Conservation (phyloP, 1,139 yeast species). For the Blastobotrys apis region DNA sequence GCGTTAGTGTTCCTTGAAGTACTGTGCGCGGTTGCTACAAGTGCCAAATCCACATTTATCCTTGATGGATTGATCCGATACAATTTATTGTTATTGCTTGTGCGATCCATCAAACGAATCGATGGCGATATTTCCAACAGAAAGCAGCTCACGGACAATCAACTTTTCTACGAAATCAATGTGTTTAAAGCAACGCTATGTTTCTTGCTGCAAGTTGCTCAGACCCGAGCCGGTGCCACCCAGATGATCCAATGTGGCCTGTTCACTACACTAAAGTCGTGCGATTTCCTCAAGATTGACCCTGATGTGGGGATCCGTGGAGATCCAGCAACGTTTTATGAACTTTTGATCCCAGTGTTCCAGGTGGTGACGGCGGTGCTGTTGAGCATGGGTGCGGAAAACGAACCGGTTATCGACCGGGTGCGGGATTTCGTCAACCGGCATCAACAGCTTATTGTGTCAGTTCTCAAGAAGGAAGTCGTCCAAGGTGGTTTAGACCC, state of each 20-base stretch:
- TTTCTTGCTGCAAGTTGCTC: conserved; percentile 68
- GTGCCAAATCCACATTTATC: conserved; percentile 50
- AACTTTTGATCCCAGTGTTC: conserved; percentile 70
- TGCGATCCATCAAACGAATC: conserved; percentile 62
- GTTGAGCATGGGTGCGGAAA: conserved; percentile 75
- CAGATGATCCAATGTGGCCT: conserved; percentile 67
- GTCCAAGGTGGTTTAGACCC: conserved; percentile 17
- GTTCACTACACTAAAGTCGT: conserved; percentile 56
- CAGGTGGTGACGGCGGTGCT: conserved; percentile 66
- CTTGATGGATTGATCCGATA: conserved; percentile 58
- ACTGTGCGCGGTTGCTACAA: conserved; percentile 54
- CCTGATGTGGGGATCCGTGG: conserved; percentile 66
- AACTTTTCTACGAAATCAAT: conserved; percentile 62
- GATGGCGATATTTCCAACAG: conserved; percentile 51
- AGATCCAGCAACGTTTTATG: conserved; percentile 43
- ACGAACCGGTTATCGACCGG: conserved; percentile 56
- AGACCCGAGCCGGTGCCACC: conserved; percentile 70
- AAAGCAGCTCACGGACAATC: conserved; percentile 18
- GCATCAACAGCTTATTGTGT: conserved; percentile 55
- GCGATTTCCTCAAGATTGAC: conserved; percentile 60
- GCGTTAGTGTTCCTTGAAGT: conserved; percentile 71
- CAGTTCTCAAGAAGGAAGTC: conserved; percentile 67
- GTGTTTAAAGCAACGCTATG: conserved; percentile 70
- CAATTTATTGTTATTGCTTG: conserved; percentile 60
- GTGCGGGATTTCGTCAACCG: conserved; percentile 51